These are phyloP conservation scores for Puccinia polysora DNA, from an alignment of 1,284 basidiomycete species.

Conservation along the genomic window DNA sequence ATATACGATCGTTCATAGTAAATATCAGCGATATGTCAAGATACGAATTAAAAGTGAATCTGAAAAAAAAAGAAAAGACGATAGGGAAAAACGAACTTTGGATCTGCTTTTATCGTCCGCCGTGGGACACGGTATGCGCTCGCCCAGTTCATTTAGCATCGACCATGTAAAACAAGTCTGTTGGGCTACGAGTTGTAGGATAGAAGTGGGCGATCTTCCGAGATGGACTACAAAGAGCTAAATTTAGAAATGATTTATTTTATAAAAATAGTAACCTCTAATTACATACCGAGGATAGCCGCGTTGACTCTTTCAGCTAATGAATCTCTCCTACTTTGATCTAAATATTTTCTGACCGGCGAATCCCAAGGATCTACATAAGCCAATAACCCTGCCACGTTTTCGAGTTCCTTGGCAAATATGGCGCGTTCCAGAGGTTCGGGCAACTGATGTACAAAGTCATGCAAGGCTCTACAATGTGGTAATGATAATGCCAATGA, in stretches of 20 bases:
- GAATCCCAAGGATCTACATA: conserved; percentile 70
- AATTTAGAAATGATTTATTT: not conserved
- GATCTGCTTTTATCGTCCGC: conserved; percentile 31
- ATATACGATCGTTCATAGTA: no score
- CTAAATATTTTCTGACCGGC: conserved; percentile 65
- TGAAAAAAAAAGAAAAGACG: not conserved
- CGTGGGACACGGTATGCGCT: conserved; percentile 46
- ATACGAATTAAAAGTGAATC: not conserved
- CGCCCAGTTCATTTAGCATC: conserved; percentile 46
- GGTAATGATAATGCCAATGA: conserved; percentile 48
- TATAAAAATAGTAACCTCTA: not conserved
- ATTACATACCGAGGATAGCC: conserved; percentile 68
- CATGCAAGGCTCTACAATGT: conserved; percentile 60
- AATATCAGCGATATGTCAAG: not conserved
- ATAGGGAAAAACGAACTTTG: conserved; percentile 18
- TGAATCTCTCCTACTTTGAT: conserved; percentile 66
- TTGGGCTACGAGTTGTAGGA: conserved; percentile 46
- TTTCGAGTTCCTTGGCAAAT: conserved; percentile 66
- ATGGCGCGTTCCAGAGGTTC: conserved; percentile 59
- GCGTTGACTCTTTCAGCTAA: conserved; percentile 79
- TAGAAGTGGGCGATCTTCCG: conserved; percentile 45
- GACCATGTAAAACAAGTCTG: conserved; percentile 46
- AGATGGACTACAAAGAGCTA: conserved; percentile 44
- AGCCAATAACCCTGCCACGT: conserved; percentile 69
- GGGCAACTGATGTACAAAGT: conserved; percentile 59